Evolutionary conservation across 2,329 filamentous ascomycete genomes (phyloP), one percentile per base, ranked within the genome.

Genomic region (Fusarium paranaense): DNA sequence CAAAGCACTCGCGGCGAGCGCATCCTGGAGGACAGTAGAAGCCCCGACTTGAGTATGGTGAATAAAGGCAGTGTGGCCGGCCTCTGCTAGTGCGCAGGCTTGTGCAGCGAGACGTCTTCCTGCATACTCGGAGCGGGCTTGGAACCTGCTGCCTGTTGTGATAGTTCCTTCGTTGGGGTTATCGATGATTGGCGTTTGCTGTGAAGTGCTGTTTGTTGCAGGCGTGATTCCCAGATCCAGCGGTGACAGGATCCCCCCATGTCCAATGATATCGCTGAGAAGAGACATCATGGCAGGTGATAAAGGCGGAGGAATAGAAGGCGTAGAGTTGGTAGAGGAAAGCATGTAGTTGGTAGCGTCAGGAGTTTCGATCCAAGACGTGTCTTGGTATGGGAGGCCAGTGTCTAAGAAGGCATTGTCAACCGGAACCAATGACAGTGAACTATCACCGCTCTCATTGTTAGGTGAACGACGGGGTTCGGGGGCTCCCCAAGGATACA

Each of bases 51-150:
- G 61, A 1, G 66, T 64, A 25, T 59, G 54, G 22, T 68, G 66
- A 38, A 68, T 64, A 20, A 68, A 68, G 6, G 66, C 35, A 2
- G 66, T 68, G 32, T 68, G 61, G 2, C 65, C 65, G 2, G 22
- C 58, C 16, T 67, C 52, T 25, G 61, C 65, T 35, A 67, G 18
- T 33, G 61, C 42, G 3, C 61, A 45, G 6, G 60, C 65, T 30
- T 67, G 65, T 4, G 42, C 6, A 10, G 52, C 65, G 8, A 67
- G 33, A 25, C 60, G 60, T 22, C 66, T 42, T 45, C 40, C 66
- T 14, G 42, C 66, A 37, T 68, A 68, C 37, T 68, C 66, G n/a
- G 66, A 37, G 6, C 61, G 66, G 16, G 54, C 25, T 35, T 68
- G 66, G 6, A 64, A 64, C 32, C 13, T 59, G 35, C 54, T 68